Percentiles rank a stretch among this genome's conserved stretches.
These are phyloP conservation scores for Styphnolobium japonicum DNA, from an alignment of 306 rosid species.

Conservation along the genomic window DNA sequence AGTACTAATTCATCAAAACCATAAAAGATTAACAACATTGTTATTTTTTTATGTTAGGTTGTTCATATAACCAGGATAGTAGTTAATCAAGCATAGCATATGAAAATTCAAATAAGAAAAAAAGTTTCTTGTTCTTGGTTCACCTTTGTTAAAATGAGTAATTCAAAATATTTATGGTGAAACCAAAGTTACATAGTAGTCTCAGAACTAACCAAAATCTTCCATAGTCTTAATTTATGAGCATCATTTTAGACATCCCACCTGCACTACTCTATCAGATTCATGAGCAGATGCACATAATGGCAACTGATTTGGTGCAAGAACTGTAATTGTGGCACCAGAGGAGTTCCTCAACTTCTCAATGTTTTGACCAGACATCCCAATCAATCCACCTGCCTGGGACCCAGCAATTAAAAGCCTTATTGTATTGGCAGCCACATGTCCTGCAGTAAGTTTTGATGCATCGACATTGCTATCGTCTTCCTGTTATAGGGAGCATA, in stretches of 20 bases:
- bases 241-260: constrained; percentile 33
- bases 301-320: constrained; percentile 86
- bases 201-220: neutral
- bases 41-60: neutral
- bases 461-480: constrained; percentile 67
- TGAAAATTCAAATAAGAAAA: neutral
- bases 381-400: constrained; percentile 90
- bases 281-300: constrained; percentile 93
- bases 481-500: constrained; percentile 54
- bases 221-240: neutral
- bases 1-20: too few relatives aligned
- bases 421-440: constrained; percentile 90
- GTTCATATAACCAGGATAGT: neutral
- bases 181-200: neutral
- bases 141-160: neutral
- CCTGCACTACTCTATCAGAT: constrained; percentile 97
- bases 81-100: neutral
- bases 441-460: constrained; percentile 68
- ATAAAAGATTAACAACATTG: neutral
- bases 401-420: constrained; percentile 96
- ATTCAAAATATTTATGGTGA: neutral
- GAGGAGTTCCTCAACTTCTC: constrained; percentile 84
- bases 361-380: constrained; percentile 90
- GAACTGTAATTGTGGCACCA: constrained; percentile 76
- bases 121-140: neutral